A percentile compares a stretch with the other conserved stretches of the same genome.
phyloP scores from a whole-genome alignment of 306 rosid species.

The Begonia masoniana region DNA sequence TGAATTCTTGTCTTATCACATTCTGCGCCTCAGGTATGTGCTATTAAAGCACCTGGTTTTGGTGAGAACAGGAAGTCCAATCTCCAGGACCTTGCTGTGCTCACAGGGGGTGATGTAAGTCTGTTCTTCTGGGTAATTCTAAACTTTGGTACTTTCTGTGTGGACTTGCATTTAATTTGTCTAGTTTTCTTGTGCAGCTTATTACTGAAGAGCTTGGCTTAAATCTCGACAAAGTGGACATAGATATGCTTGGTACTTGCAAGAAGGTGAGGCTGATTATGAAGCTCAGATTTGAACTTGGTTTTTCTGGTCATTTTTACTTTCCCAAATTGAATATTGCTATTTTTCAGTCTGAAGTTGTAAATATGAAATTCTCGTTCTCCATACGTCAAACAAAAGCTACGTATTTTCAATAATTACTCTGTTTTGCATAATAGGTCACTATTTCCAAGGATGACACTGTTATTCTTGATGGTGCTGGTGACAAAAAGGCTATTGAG shows the following conservation, averaged over 20 bases:
- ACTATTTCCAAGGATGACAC: slow-evolving; percentile 96
- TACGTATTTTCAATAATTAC: too few species aligned
- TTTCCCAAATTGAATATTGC: too few species aligned
- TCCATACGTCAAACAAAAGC: too few species aligned
- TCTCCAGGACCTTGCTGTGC: slow-evolving; percentile 82
- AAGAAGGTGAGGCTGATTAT: slow-evolving; percentile 48
- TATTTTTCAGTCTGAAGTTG: too few species aligned
- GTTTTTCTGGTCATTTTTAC: too few species aligned
- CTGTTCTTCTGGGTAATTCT: background rate
- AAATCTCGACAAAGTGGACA: slow-evolving; percentile 84
- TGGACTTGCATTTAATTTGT: background rate
- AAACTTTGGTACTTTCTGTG: background rate
- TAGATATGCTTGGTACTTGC: slow-evolving; percentile 71
- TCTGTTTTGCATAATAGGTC: slow-evolving; percentile 25
- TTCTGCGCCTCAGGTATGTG: slow-evolving; percentile 47
- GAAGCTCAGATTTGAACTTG: too few species aligned
- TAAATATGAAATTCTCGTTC: too few species aligned
- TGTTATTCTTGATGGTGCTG: slow-evolving; percentile 89
- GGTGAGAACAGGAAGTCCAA: slow-evolving; percentile 76
- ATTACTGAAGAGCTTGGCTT: slow-evolving; percentile 89
- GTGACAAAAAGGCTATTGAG: slow-evolving; percentile 77
- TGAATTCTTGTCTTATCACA: background rate
- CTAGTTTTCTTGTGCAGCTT: slow-evolving; percentile 27
- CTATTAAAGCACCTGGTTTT: slow-evolving; percentile 92
- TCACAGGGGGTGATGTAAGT: slow-evolving; percentile 78